These are phyloP conservation scores for Choricystis sp. DNA, from an alignment of 139 green algal species.

Conservation along the genomic window DNA sequence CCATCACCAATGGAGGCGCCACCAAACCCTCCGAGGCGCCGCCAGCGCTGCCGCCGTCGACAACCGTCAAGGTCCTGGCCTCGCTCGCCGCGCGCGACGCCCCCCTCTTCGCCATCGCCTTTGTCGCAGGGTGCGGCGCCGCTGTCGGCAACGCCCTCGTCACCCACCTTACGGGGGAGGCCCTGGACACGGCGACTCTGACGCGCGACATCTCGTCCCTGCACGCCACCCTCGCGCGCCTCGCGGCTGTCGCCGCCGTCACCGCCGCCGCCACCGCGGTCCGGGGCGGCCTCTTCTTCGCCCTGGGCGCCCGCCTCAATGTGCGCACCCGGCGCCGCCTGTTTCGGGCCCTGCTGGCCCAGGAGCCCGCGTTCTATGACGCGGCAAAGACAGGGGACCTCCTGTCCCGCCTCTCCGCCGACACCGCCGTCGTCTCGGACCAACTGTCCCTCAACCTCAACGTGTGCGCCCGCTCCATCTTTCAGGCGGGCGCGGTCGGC, in stretches of 20 bases:
- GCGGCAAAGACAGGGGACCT: conserved; percentile 38
- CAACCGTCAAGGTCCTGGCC: conserved; percentile 32
- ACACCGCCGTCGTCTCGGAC: conserved; percentile 61
- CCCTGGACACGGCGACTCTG: conserved; percentile 48
- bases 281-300: conserved; percentile 53
- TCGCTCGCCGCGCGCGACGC: conserved; percentile 26
- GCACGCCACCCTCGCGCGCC: conserved; percentile 24
- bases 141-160: conserved; percentile 48
- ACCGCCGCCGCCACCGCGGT: conserved; percentile 53
- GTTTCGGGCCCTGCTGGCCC: conserved; percentile 40
- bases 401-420: conserved; percentile 38
- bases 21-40: no score
- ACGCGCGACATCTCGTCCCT: conserved; percentile 37
- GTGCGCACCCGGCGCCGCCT: conserved; percentile 20
- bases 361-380: conserved; percentile 74
- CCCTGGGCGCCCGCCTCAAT: conserved; percentile 17
- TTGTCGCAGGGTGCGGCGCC: conserved; percentile 33
- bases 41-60: conserved; percentile 2
- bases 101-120: conserved; percentile 31
- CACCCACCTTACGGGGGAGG: conserved; percentile 41
- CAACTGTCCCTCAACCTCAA: conserved; percentile 65
- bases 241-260: conserved; percentile 34
- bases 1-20: no score
- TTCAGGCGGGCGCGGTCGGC: conserved; percentile 37
- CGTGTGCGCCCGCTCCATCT: conserved; percentile 40